Conservation (phyloP, 192 early-diverging fungal species). For the Podila horticola region DNA sequence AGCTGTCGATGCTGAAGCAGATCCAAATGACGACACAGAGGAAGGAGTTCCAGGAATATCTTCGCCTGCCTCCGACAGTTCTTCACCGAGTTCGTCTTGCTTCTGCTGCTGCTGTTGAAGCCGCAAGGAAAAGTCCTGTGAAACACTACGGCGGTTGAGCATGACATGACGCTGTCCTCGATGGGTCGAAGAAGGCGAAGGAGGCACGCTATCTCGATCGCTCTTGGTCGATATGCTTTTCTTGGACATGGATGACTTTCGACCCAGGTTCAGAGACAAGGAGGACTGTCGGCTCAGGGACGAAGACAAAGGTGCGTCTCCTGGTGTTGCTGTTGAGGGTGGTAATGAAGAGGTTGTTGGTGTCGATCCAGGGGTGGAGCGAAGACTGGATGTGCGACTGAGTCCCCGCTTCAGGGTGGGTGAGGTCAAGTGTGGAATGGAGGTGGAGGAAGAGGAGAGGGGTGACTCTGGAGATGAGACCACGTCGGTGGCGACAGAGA, state of each 20-base stretch:
- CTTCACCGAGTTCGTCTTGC: slow-evolving; percentile 32
- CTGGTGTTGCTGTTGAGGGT: neutral
- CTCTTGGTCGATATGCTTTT: slow-evolving; percentile 24
- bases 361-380: neutral
- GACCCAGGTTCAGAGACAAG: slow-evolving; percentile 26
- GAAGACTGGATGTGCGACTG: slow-evolving; percentile 22
- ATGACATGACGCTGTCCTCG: slow-evolving; percentile 34
- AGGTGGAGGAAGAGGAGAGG: neutral
- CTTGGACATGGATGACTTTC: slow-evolving; percentile 40
- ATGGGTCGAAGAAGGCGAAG: slow-evolving; percentile 40
- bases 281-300: slow-evolving; percentile 18
- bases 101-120: slow-evolving; percentile 43
- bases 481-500: neutral
- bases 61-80: slow-evolving; percentile 39
- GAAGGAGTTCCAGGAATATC: slow-evolving; percentile 42
- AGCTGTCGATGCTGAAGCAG: slow-evolving; percentile 3
- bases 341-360: neutral
- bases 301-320: neutral
- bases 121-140: slow-evolving; percentile 39
- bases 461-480: neutral
- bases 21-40: slow-evolving; percentile 37
- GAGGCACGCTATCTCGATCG: slow-evolving; percentile 12
- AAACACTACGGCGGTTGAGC: slow-evolving; percentile 35
- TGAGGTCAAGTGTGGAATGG: slow-evolving; percentile 5
- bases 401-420: slow-evolving; percentile 6